These are phyloP conservation scores for Colletotrichum spinosum DNA, from an alignment of 2,329 filamentous ascomycete species.

Conservation along the genomic window DNA sequence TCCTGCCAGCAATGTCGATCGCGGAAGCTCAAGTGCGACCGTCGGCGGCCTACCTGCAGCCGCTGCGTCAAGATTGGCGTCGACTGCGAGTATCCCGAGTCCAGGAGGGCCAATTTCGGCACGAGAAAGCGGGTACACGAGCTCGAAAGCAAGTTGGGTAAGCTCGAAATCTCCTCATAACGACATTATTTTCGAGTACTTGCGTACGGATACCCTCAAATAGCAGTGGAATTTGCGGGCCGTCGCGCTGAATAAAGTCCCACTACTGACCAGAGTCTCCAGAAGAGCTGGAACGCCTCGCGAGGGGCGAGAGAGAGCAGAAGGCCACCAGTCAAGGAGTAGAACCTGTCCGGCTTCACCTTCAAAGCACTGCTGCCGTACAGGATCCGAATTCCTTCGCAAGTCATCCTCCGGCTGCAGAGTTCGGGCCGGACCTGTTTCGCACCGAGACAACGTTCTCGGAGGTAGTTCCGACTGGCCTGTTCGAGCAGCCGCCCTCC, in stretches of 20 bases:
- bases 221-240: too few relatives aligned
- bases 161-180: neutral
- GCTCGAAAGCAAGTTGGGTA: conserved; percentile 38
- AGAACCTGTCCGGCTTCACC: too few relatives aligned
- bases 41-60: conserved; percentile 40
- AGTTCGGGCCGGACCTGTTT: neutral
- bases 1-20: conserved; percentile 44
- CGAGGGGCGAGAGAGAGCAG: conserved; percentile 39
- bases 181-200: too few relatives aligned
- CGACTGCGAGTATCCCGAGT: conserved; percentile 44
- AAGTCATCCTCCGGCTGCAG: too few relatives aligned
- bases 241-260: too few relatives aligned
- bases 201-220: too few relatives aligned
- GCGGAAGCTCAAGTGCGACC: conserved; percentile 47
- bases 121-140: conserved; percentile 44
- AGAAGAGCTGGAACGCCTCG: conserved; percentile 9
- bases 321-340: conserved; percentile 22
- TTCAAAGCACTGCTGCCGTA: too few relatives aligned
- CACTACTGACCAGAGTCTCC: too few relatives aligned
- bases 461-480: conserved; percentile 42
- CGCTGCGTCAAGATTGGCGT: conserved; percentile 41
- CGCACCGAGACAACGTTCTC: conserved; percentile 15
- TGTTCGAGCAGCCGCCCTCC: conserved; percentile 46
- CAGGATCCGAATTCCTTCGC: too few relatives aligned
- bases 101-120: conserved; percentile 36